Evolutionary conservation across 106 monocot species (phyloP), one percentile per base, ranked within the genome.

Genomic region (Apostasia shenzhenica): DNA sequence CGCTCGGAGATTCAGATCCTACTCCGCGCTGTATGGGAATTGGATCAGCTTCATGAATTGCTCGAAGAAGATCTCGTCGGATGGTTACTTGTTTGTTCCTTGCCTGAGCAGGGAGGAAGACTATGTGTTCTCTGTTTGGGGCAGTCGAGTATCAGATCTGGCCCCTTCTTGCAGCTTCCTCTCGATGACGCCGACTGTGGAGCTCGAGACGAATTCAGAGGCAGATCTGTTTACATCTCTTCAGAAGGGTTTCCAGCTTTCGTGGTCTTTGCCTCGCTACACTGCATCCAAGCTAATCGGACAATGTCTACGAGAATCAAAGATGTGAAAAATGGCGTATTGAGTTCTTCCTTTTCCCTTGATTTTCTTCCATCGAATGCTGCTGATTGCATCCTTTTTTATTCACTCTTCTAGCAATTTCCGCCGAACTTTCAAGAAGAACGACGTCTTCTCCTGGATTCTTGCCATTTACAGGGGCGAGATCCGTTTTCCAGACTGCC

Each of bases 91-190:
- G 12, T 5, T 1, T 11, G 1, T 57, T 57, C 57, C 57, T 49
- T 14, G 49, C 45, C 64, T 45, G 12, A 64, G 11, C 45, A 2
- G 45, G 45, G 9, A 64, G 1, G 44, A 45, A 11, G n/a, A 42
- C 11, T 64, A 12, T 13, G 44, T 64, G 1, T 46, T 45, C 12
- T 42, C n/a, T 6, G 45, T 46, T 7, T 2, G 1, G 1, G 64
- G 8, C 7, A 1, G 11, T 1, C 4, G 5, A 1, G 64, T 64
- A 4, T 1, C 0, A 14, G 2, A 5, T 12, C 64, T 64, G 8
- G 43, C 64, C 12, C 64, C 64, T 5, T 46, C 64, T 44, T 64
- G 64, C 45, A 10, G 64, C 64, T 64, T 64, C 45, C 9, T 64
- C 5, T 64, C 43, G 2, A 45, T 8, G 45, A 42, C 45, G 10